Evolutionary conservation across 257 asterid genomes (phyloP).

Genomic region (Schizonepeta tenuifolia): DNA sequence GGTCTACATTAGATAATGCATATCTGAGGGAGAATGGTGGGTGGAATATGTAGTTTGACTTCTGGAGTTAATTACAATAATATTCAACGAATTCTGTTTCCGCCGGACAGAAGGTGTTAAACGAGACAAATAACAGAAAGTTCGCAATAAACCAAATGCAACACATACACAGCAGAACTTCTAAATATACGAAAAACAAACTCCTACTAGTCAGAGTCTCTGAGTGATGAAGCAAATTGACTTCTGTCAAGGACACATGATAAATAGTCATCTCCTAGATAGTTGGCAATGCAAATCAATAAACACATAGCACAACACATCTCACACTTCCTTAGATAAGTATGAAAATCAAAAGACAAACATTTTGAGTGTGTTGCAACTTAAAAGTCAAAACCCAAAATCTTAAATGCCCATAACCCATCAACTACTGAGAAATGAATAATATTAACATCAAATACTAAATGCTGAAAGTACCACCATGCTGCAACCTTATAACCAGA

Average conservation of each 20-base stretch:
- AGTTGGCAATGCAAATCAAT: constrained; percentile 17
- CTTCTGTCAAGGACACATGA: constrained; percentile 6
- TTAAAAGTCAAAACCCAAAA: constrained; percentile 10
- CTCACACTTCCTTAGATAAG: constrained; percentile 18
- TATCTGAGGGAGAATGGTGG: not conserved
- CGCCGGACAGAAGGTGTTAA: constrained; percentile 6
- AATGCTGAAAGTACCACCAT: constrained; percentile 16
- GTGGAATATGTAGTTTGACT: not conserved
- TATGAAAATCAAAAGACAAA: not conserved
- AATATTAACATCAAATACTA: constrained; percentile 28
- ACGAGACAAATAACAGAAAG: not conserved
- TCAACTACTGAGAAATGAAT: not conserved
- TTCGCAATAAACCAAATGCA: not conserved
- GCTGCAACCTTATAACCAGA: constrained; percentile 17
- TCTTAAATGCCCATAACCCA: constrained; percentile 8
- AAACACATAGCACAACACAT: not conserved
- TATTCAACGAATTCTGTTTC: constrained; percentile 20
- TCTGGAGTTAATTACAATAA: not conserved
- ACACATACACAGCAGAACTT: not conserved
- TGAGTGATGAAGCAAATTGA: constrained; percentile 16
- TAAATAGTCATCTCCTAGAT: constrained; percentile 13
- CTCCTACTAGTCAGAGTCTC: constrained; percentile 8
- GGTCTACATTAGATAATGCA: not conserved
- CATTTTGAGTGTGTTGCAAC: not conserved
- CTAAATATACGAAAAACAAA: not conserved